These are phyloP conservation scores for Casaregolazyma suthepensis DNA, from an alignment of 1,139 yeast species.

Conservation along the genomic window DNA sequence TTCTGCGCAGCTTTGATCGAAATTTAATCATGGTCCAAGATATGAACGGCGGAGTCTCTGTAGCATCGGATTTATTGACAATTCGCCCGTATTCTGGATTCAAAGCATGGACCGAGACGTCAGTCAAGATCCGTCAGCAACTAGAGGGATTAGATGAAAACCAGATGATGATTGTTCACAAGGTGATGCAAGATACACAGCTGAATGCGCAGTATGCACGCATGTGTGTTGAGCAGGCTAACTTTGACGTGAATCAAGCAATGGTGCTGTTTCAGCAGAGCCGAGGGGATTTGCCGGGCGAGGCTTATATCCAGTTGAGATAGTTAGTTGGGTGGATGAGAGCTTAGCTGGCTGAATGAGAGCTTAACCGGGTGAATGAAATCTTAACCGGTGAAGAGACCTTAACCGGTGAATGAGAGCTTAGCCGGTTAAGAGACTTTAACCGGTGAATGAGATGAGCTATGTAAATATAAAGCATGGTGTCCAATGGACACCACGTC, in stretches of 20 bases:
- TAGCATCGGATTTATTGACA: conserved; percentile 77
- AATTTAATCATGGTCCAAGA: conserved; percentile 64
- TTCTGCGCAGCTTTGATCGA: conserved; percentile 75
- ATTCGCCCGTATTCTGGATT: conserved; percentile 57
- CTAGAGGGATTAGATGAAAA: conserved; percentile 37
- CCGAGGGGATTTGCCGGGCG: conserved; percentile 48
- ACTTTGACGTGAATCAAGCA: conserved; percentile 74
- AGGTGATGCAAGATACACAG: conserved; percentile 66
- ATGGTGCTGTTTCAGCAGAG: conserved; percentile 66
- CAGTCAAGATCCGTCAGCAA: conserved; percentile 18
- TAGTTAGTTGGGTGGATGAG: no score
- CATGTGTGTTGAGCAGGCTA: conserved; percentile 84
- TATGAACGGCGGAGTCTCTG: conserved; percentile 60
- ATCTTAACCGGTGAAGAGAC: no score
- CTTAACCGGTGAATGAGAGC: no score
- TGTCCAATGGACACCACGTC: neutral
- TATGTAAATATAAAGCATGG: neutral
- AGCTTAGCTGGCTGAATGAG: no score
- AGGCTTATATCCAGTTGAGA: conserved; percentile 38
- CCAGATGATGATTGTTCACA: conserved; percentile 63
- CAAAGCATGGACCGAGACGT: conserved; percentile 48
- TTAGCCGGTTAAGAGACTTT: no score
- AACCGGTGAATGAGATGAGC: neutral
- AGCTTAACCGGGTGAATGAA: no score
- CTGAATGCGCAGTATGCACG: conserved; percentile 71